Evolutionary conservation across 1,284 basidiomycete species (phyloP), one percentile per base, ranked within the genome.

Genomic region (Puccinia coronata): DNA sequence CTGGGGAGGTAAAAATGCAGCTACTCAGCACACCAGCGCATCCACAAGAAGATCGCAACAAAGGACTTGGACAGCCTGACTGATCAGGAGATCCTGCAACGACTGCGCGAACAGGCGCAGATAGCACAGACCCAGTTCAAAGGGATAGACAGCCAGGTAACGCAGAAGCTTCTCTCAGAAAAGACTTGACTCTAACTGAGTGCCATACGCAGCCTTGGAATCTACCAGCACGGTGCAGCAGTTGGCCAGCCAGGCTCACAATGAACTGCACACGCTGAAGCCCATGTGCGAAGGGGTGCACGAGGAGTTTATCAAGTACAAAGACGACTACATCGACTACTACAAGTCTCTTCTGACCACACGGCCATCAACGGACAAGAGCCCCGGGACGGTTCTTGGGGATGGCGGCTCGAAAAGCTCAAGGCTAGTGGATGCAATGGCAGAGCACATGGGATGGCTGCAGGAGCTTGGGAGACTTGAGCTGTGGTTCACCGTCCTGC

Each of bases 321-420:
- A 75, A 34, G 72, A 75, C 16, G 51, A 59, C 34, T 75, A 57
- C n/a, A 75, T 75, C 31, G 72, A 75, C 55, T 25, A 61, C 25
- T n/a, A 43, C 36, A 36, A 75, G 25, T 61, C 72, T 43, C 63
- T 67, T 6, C 41, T 41, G 11, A 34, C 63, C 3, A 18, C 5
- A n/a, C n/a, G n/a, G n/a, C n/a, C n/a, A n/a, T n/a, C n/a, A n/a
- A n/a, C n/a, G n/a, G n/a, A n/a, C n/a, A n/a, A 39, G 55, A 25
- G 8, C 16, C 8, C 39, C 3, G 6, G 4, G 14, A 20, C 23
- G 31, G 12, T 23, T 67, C 23, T 6, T 20, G 11, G 28, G 25
- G 8, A n/a, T n/a, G n/a, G 2, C 47, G 9, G 41, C 63, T 25
- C 25, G n/a, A 51, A 53, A n/a, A n/a, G n/a, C 1, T 39, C 43